These are phyloP conservation scores for Megacollybia marginata DNA, from an alignment of 768 basidiomycete genomes.

Conservation along the genomic window DNA sequence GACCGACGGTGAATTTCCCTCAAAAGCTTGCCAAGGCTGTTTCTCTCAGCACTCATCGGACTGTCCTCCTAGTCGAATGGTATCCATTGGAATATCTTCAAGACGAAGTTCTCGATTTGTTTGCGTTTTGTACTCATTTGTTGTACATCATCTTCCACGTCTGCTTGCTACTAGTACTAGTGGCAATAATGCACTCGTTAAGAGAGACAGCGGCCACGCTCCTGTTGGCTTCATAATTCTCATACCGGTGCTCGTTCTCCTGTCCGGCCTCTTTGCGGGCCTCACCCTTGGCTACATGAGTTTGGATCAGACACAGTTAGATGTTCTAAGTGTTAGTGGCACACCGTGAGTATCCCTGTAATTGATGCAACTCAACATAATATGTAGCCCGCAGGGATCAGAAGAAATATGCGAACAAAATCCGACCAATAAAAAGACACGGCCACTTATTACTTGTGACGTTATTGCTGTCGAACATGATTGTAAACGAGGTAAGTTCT, in stretches of 20 bases:
- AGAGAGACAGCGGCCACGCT: not conserved
- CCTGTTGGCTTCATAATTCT: slow-evolving; percentile 26
- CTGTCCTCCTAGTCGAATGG: not conserved
- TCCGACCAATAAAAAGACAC: slow-evolving; percentile 79
- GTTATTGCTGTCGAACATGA: slow-evolving; percentile 84
- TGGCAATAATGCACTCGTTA: not conserved
- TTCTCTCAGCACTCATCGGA: not conserved
- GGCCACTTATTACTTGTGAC: slow-evolving; percentile 80
- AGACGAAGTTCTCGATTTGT: not conserved
- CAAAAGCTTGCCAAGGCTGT: no score
- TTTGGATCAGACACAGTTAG: slow-evolving; percentile 86
- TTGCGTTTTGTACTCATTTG: not conserved
- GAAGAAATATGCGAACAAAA: slow-evolving; percentile 73
- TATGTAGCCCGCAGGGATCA: slow-evolving; percentile 71
- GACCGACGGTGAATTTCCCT: no score
- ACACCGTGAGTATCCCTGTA: slow-evolving; percentile 57
- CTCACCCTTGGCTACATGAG: slow-evolving; percentile 90
- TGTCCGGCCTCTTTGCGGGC: slow-evolving; percentile 87
- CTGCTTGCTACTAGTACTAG: no score
- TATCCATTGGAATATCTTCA: not conserved
- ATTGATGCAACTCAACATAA: not conserved
- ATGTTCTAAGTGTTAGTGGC: slow-evolving; percentile 79
- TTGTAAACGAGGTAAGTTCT: slow-evolving; percentile 83
- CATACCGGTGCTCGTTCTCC: slow-evolving; percentile 76
- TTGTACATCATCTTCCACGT: not conserved